Conservation (phyloP, 129 eudicot species). For the Apium graveolens region DNA sequence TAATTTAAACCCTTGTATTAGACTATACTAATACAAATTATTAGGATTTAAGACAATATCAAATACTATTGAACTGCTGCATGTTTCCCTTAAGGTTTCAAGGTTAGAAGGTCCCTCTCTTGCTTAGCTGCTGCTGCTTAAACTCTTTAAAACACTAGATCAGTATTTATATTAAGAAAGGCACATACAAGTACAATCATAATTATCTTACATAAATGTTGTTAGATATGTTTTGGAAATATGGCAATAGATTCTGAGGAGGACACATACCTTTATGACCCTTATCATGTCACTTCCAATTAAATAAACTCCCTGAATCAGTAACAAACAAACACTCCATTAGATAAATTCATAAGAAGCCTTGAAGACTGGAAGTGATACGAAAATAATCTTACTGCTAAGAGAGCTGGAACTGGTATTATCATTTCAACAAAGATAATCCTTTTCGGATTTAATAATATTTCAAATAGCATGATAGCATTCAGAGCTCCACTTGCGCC, state of each 20-base stretch:
- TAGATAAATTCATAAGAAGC: neutral
- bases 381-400: slow-evolving; percentile 42
- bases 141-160: neutral
- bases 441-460: slow-evolving; percentile 58
- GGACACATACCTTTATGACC: slow-evolving; percentile 52
- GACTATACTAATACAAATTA: neutral
- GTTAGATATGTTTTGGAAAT: neutral
- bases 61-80: no score
- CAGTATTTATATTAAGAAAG: neutral
- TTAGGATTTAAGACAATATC: neutral
- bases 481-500: slow-evolving; percentile 94
- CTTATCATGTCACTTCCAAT: slow-evolving; percentile 64
- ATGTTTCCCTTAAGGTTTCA: neutral
- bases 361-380: neutral
- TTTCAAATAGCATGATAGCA: slow-evolving; percentile 82
- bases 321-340: slow-evolving; percentile 7
- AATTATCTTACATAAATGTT: neutral
- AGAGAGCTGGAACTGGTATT: slow-evolving; percentile 79
- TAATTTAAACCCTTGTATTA: neutral
- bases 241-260: neutral
- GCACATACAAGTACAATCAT: neutral
- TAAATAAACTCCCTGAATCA: slow-evolving; percentile 60
- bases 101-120: neutral
- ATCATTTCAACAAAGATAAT: slow-evolving; percentile 53
- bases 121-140: neutral